Evolutionary conservation across 345 rosid genomes (phyloP), one percentile per base, ranked within the genome.

Genomic region (Aquilaria malaccensis): DNA sequence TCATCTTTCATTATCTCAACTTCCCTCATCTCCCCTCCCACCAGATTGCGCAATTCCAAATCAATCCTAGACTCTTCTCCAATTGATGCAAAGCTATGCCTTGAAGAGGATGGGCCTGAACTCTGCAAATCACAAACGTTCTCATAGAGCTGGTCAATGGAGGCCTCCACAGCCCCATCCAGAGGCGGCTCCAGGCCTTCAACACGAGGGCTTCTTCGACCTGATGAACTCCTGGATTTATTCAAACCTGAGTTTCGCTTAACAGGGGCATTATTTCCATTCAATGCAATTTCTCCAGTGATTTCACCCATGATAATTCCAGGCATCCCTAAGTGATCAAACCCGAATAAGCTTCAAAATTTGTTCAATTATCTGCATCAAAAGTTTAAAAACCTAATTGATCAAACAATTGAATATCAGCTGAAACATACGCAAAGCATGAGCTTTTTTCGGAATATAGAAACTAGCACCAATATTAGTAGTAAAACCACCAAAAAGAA

Each of bases 21-120:
- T 73, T 81, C 87, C 64, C 70, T 76, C 76, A 75, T 80, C 71
- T 83, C 92, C 70, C 84, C 85, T 53, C 82, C 78, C 37, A 76
- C 88, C 54, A 93, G 94, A 74, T 89, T 87, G 70, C 71, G 71
- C 70, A 93, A 65, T 74, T 93, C 96, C 3, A 83, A 85, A 67
- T 89, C 96, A 47, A 93, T 87, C 77, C 95, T 87, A 0, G 96
- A 93, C 76, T 93, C 98, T 59, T 83, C 91, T 4, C 85, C 97
- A 68, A 79, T 80, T 0, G 89, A 83, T 43, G 83, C 91, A 77
- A 76, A 84, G 74, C 94, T 85, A 14, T 75, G 84, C 77, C 96
- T 79, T 2, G 96, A 87, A 11, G 86, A 89, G 45, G 98, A 87
- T 13, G 74, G 89, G 45, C 84, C 87, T 48, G 97, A 87, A 67